A percentile compares a stretch with the other conserved stretches of the same genome.
These are phyloP conservation scores for Avena sativa DNA, from an alignment of 176 grass and related monocot species.

Conservation along the genomic window DNA sequence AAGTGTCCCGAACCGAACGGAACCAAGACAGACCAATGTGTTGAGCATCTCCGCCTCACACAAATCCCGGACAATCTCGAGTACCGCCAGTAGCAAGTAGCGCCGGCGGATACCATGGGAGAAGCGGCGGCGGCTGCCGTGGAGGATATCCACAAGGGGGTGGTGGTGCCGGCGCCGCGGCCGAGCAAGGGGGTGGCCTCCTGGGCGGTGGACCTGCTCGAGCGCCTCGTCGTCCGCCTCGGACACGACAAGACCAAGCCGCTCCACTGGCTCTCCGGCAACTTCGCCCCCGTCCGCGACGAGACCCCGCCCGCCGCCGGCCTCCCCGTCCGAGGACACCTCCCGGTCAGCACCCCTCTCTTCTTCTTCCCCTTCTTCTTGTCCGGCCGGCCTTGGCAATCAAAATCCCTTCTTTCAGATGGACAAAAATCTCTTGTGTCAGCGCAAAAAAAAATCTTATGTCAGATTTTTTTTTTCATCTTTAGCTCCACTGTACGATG, in stretches of 20 bases:
- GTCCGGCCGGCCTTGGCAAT: too few species aligned
- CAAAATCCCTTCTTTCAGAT: not conserved
- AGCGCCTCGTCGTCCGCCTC: conserved; percentile 59
- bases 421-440: too few species aligned
- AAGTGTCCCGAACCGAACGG: too few species aligned
- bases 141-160: conserved; percentile 26
- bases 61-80: too few species aligned
- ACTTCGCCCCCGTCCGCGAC: conserved; percentile 69
- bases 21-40: too few species aligned
- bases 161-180: conserved; percentile 59
- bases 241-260: conserved; percentile 60
- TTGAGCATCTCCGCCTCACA: too few species aligned
- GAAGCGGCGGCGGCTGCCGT: not conserved
- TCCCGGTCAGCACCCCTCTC: conserved; percentile 42
- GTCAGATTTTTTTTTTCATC: not conserved
- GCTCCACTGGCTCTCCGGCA: conserved; percentile 81
- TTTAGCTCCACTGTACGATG: not conserved
- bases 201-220: conserved; percentile 56
- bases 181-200: conserved; percentile 66
- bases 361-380: not conserved
- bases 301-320: conserved; percentile 75
- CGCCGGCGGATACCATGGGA: conserved; percentile 46
- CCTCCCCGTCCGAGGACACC: conserved; percentile 67
- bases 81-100: not conserved
- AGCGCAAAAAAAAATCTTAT: not conserved